These are phyloP conservation scores for Lanmaoa rubissima DNA, from an alignment of 768 basidiomycete genomes.

Conservation along the genomic window DNA sequence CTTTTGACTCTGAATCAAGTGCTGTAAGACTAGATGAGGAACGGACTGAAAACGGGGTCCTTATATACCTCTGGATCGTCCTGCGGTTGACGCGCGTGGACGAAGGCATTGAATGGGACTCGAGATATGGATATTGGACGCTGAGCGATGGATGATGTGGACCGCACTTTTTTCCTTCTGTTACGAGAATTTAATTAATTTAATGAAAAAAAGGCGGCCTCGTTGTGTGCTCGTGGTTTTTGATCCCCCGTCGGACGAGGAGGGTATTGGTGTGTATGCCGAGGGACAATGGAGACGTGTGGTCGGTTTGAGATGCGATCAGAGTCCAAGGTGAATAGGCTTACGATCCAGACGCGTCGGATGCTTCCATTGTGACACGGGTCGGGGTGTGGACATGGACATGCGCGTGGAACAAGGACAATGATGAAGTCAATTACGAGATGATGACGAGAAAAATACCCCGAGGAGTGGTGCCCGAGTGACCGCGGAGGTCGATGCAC, in stretches of 20 bases:
- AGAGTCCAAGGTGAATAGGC: background rate
- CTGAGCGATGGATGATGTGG: background rate
- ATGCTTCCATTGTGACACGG: background rate
- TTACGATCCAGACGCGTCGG: background rate
- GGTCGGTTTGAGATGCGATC: background rate
- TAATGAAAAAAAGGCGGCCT: background rate
- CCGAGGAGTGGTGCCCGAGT: background rate
- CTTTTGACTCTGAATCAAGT: background rate
- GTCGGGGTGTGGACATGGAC: background rate
- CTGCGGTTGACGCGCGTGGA: slow-evolving; percentile 3
- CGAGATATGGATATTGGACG: background rate
- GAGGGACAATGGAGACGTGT: slow-evolving; percentile 5
- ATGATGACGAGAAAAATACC: background rate
- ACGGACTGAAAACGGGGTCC: background rate
- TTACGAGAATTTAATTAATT: slow-evolving; percentile 9
- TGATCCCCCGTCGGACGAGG: background rate
- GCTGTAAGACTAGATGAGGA: background rate
- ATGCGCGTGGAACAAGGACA: background rate
- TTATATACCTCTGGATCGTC: slow-evolving; percentile 10
- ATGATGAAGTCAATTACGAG: background rate
- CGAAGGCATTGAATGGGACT: background rate
- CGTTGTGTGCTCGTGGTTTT: background rate
- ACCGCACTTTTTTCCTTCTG: slow-evolving; percentile 1
- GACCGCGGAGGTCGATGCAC: background rate
- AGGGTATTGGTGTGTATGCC: background rate